Percentiles rank a stretch among this genome's conserved stretches.
These are phyloP conservation scores for Biscogniauxia marginata DNA, from an alignment of 2,329 filamentous ascomycete species.

Conservation along the genomic window DNA sequence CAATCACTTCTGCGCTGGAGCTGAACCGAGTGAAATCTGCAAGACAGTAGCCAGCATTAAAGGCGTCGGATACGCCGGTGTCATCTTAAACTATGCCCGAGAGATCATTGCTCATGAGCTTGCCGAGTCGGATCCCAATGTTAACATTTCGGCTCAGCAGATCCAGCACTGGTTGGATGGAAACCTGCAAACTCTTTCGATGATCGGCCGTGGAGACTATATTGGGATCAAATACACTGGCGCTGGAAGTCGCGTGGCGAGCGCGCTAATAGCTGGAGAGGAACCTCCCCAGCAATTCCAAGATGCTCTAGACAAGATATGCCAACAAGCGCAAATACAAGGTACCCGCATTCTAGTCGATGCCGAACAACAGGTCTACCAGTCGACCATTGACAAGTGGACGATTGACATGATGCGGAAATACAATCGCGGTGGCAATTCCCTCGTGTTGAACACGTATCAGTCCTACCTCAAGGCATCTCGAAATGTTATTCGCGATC, in stretches of 20 bases:
- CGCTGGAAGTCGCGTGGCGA: not conserved
- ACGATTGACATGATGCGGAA: conserved; percentile 37
- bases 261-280: conserved; percentile 19
- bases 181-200: not conserved
- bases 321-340: conserved; percentile 37
- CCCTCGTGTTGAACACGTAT: conserved; percentile 50
- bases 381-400: conserved; percentile 36
- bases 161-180: not conserved
- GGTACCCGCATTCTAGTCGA: conserved; percentile 45
- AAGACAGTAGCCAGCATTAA: not conserved
- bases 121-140: not conserved
- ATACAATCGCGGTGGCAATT: conserved; percentile 39
- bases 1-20: not conserved
- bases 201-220: not conserved
- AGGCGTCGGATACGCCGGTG: not conserved
- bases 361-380: conserved; percentile 46
- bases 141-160: not conserved
- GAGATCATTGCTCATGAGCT: not conserved
- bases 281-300: conserved; percentile 41
- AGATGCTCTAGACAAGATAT: conserved; percentile 41
- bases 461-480: conserved; percentile 55
- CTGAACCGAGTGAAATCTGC: not conserved
- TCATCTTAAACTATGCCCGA: not conserved
- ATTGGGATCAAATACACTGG: not conserved
- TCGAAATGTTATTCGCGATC: conserved; percentile 39